These are phyloP conservation scores for Nannochloropsis gaditana DNA, from an alignment of 108 stramenopile species.

Conservation along the genomic window DNA sequence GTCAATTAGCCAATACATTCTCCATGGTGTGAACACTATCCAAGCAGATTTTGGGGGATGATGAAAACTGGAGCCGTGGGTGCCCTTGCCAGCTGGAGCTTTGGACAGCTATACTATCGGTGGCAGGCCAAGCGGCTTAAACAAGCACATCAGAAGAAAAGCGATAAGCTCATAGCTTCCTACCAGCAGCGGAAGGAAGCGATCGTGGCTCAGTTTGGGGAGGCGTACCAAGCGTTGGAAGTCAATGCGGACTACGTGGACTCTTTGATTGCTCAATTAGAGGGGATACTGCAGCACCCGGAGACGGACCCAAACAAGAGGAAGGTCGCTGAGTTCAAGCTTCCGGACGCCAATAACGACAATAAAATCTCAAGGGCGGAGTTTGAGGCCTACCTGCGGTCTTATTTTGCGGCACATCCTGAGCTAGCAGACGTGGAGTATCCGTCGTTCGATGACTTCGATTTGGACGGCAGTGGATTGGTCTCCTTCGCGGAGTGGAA, in stretches of 20 bases:
- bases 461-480: neutral
- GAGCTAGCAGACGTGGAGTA: constrained; percentile 17
- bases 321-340: constrained; percentile 20
- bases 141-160: neutral
- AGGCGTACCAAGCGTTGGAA: constrained; percentile 4
- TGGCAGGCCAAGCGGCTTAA: constrained; percentile 5
- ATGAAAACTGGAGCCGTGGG: neutral
- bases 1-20: too few relatives aligned
- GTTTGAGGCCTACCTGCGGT: constrained; percentile 5
- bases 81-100: constrained; percentile 4
- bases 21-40: too few relatives aligned
- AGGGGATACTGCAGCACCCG: neutral
- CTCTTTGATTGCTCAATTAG: constrained; percentile 17
- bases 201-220: neutral
- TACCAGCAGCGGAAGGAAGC: constrained; percentile 13
- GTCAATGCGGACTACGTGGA: neutral
- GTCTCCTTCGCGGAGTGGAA: constrained; percentile 3
- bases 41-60: neutral
- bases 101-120: constrained; percentile 6
- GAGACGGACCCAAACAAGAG: constrained; percentile 10
- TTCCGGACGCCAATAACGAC: neutral
- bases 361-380: constrained; percentile 1
- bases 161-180: neutral
- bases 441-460: neutral
- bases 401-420: neutral